Base-by-base conservation (phyloP, 768 basidiomycete species). In the Mycena belliarum region DNA sequence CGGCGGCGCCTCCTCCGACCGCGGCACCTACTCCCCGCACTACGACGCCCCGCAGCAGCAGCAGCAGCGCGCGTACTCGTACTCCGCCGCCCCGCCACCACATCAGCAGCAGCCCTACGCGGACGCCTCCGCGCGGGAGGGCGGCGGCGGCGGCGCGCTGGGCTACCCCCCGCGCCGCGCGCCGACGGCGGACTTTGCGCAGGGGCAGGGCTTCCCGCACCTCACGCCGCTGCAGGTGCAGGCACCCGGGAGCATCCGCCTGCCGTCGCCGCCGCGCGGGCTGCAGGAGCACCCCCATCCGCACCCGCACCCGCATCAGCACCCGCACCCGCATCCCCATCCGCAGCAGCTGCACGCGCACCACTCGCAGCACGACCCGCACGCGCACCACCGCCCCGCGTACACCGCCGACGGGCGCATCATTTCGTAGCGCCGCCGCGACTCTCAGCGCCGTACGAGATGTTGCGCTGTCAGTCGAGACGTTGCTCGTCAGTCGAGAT, bases 301-400 rank as follows among this genome's bases (percentile, higher is more conserved):
- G n/a, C n/a, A 32, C 12, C 29, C 29, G 12, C 29, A 32, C 29
- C 6, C 29, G 7, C 29, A 32, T 6, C 35, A 35, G 35, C 35
- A 35, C 16, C 35, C 35, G 35, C 35, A 10, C 10, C 35, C 35
- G 35, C 35, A 16, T 35, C 12, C 55, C 28, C 33, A 33, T 12
- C 37, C 11, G 20, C 52, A 47, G 24, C 52, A 45, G 33, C 52
- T 40, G 1, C 12, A 28, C 26, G 26, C 41, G 14, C 61, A 63
- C 49, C 57, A 59, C 42, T 57, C 61, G 33, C 61, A 62, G 42
- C 61, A 54, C 50, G 61, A 63, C 57, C 61, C 52, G 52, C 61
- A 63, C 48, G 43, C 53, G 37, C 52, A 52, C 45, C 61, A 63
- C 49, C 59, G 50, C 15, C 49, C 35, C 1, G 54, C 55, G 32